Evolutionary conservation across 2,329 filamentous ascomycete genomes (phyloP), one percentile per base, ranked within the genome.

Genomic region (Cladosporium sp.): DNA sequence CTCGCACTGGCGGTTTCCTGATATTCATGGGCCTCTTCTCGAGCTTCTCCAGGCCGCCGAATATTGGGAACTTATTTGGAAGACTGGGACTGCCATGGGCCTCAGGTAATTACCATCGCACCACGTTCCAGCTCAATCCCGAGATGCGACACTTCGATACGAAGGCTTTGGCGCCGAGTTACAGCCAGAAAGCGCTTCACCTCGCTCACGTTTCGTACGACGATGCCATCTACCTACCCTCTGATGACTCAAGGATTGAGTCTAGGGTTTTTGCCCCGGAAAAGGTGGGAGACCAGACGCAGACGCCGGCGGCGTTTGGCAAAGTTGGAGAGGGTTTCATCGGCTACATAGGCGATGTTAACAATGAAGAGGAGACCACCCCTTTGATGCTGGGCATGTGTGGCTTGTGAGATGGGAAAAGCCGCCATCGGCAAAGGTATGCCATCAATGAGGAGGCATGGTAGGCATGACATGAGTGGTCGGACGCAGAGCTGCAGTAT

Each of bases 111-210:
- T 65, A 64, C 55, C 60, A 65, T 32, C 64, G 64, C 36, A 60
- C 64, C 2, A 61, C 60, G 3, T 51, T 61, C 58, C 34, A 57
- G 13, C 13, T 64, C 58, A 65, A 65, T 37, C n/a, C 22, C 17
- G 56, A 39, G 32, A 57, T 59, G 35, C 25, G 20, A 12, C 57
- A 52, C 9, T 40, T 61, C 19, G 42, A 61, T n/a, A 61, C 40
- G 13, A 36, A 20, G 12, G 56, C 35, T 6, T 22, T 64, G 44
- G 37, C 25, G 8, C n/a, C 53, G 15, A 42, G 53, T 22, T 65
- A 64, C 48, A 65, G 64, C 36, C 62, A 62, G 51, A 60, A 64
- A 32, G 64, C 64, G 17, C 42, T 62, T 4, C 61, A 65, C 45
- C 52, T 64, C 10, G 34, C 34, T 9, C 58, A 62, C 25, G 61